These are phyloP conservation scores for Fusarium solani-melongenae DNA, from an alignment of 2,329 filamentous ascomycete genomes.

Conservation along the genomic window DNA sequence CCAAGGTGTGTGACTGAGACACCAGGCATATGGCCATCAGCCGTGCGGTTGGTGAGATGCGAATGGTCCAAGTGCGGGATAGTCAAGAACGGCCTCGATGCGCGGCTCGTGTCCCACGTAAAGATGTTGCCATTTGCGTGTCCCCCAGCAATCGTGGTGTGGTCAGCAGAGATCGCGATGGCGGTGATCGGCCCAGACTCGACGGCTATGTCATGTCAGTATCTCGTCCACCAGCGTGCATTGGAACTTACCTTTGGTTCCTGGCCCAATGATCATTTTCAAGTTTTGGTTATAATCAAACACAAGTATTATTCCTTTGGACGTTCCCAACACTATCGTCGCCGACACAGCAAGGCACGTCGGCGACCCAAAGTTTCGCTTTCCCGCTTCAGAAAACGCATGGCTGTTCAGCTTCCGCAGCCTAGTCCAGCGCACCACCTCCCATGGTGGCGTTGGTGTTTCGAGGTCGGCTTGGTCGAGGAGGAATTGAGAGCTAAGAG, in stretches of 20 bases:
- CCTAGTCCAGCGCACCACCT: conserved; percentile 96
- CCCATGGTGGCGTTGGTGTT: conserved; percentile 86
- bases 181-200: conserved; percentile 91
- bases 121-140: conserved; percentile 93
- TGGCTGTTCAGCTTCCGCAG: conserved; percentile 89
- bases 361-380: conserved; percentile 89
- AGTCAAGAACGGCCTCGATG: conserved; percentile 88
- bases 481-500: conserved; percentile 76
- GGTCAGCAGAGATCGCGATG: conserved; percentile 91
- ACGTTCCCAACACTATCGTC: conserved; percentile 89
- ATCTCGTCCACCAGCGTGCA: neutral
- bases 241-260: conserved; percentile 78
- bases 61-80: conserved; percentile 80
- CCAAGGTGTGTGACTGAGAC: conserved; percentile 89
- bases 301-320: conserved; percentile 92
- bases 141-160: conserved; percentile 89
- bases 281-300: conserved; percentile 98
- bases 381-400: conserved; percentile 91
- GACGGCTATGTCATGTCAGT: conserved; percentile 70
- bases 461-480: conserved; percentile 73
- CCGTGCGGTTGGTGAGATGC: conserved; percentile 72
- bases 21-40: conserved; percentile 84
- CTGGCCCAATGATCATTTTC: conserved; percentile 92
- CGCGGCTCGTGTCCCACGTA: conserved; percentile 90
- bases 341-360: conserved; percentile 92